Base-by-base conservation (phyloP, 768 basidiomycete genomes). In the Exsudoporus frostii region DNA sequence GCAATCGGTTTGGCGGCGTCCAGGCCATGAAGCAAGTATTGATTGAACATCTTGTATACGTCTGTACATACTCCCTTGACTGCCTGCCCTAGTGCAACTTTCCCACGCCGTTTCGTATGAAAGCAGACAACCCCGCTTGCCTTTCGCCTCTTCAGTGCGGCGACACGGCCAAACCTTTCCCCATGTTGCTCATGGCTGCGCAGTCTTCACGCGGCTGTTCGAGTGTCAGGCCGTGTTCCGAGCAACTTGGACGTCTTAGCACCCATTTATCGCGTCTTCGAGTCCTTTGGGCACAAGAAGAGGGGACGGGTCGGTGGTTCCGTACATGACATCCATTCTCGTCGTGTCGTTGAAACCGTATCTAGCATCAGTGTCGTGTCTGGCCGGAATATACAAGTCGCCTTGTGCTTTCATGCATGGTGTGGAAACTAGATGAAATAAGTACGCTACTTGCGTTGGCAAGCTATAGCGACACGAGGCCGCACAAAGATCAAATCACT, bases 201-300 rank as follows among this genome's bases (percentile, higher is more conserved):
- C 74, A 70, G 58, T 60, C 4, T 72, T 64, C 66, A 87, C 76
- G 85, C 82, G 79, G 85, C 77, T 70, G 87, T 90, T 90, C 68
- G 89, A 91, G 89, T 89, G 89, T 91, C 89, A 89, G 77, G 85
- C 78, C 79, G 86, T 86, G 89, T 76, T 75, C 75, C 79, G 88
- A 90, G 59, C 54, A 73, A 87, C 58, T 55, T 70, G 87, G 83
- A 85, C 86, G 78, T 90, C 89, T 90, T 61, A 91, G 88, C 47
- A 90, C 89, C 88, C 86, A 72, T 63, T 37, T 77, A 66, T 84
- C 80, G 72, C 77, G 73, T 78, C 77, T 68, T 69, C 70, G 51
- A 24, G 42, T 51, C 49, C 70, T 66, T 59, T 60, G 45, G 53
- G 57, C 53, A 50, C 45, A 64, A 62, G 77, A 73, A 74, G 77